Conservation (phyloP, 257 asterid genomes). For the Przewalskia tangutica region DNA sequence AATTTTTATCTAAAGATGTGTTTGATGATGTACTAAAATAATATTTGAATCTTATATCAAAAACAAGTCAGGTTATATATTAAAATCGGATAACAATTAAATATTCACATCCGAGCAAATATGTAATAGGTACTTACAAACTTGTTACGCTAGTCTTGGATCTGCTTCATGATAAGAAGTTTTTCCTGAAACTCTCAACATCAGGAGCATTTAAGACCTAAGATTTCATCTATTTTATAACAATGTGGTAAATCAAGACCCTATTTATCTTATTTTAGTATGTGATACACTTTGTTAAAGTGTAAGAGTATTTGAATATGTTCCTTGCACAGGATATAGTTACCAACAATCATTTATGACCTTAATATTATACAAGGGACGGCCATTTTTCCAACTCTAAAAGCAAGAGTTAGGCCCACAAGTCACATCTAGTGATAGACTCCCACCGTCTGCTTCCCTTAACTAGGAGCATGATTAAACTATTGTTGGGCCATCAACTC, state of each 20-base stretch:
- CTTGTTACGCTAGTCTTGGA: not conserved
- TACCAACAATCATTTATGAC: conserved; percentile 16
- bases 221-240: no score
- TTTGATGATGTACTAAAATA: no score
- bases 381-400: not conserved
- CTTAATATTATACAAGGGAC: not conserved
- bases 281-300: not conserved
- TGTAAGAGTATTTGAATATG: not conserved
- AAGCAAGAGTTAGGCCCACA: conserved; percentile 11
- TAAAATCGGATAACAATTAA: no score
- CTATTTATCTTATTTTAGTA: no score
- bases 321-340: conserved; percentile 1
- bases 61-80: no score
- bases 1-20: no score
- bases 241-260: no score
- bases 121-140: not conserved
- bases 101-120: no score
- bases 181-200: not conserved
- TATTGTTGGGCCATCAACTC: conserved; percentile 13
- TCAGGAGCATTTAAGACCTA: no score
- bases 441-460: conserved; percentile 29
- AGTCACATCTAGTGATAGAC: conserved; percentile 37
- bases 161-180: not conserved
- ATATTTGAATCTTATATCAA: no score
- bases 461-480: conserved; percentile 12